Evolutionary conservation across 805 yeast genomes (phyloP), one percentile per base, ranked within the genome.

Genomic region (Priceomyces haplophilus): DNA sequence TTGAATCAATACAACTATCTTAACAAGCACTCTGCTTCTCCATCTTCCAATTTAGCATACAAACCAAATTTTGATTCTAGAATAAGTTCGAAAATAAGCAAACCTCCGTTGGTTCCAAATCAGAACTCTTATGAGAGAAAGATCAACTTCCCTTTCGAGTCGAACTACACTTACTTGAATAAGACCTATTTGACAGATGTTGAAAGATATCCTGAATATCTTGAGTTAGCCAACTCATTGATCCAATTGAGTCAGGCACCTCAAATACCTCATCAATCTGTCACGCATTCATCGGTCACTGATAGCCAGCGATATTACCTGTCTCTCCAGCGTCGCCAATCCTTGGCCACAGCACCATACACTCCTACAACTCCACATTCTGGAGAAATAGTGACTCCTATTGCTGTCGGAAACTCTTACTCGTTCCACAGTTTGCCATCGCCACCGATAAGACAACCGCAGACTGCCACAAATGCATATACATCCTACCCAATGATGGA

Each of bases 81-180:
- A 20, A 62, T 69, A 18, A 38, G 41, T 36, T 32, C 45, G 7
- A 41, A 37, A 18, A 42, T 43, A 16, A 35, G 19, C 21, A 43
- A 43, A 15, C 52, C 52, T 2, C 46, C 57, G 6, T 33, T 46
- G 21, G 51, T 50, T 41, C 55, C 61, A 27, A 50, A 51, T 42
- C 42, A 48, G 40, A 49, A 51, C 34, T 16, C 12, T 32, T 38
- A 46, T 19, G 70, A 64, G 45, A 56, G 65, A 40, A 69, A 68
- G 47, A 65, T 69, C 43, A 72, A 76, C 53, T 77, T 75, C 52
- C 82, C 82, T 3, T 77, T 72, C 56, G 76, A 76, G 49, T 71
- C 74, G 19, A 75, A 76, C 50, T 76, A 76, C 53, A 70, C 78
- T 13, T 75, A 75, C 52, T 70, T 75, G 54, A 64, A 67, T 43